Conservation (phyloP, 2,329 filamentous ascomycete species). For the Trichothecium sympodiale region DNA sequence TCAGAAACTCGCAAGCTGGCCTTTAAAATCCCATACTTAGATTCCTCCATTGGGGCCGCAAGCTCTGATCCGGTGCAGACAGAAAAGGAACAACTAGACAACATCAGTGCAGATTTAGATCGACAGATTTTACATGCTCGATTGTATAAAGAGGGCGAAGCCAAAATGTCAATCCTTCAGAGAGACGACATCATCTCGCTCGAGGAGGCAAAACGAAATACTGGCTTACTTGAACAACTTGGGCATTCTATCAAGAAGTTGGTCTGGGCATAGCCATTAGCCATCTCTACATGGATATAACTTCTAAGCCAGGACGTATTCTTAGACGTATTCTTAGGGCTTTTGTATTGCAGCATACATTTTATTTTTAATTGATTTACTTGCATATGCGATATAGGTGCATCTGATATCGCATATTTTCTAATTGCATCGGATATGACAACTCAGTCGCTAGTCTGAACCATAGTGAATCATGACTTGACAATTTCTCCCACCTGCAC, state of each 20-base stretch:
- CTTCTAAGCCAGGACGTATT: slow-evolving; percentile 1
- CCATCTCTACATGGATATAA: no score
- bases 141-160: slow-evolving; percentile 28
- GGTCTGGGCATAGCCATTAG: slow-evolving; percentile 73
- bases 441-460: slow-evolving; percentile 61
- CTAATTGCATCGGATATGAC: slow-evolving; percentile 72
- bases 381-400: slow-evolving; percentile 55
- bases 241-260: slow-evolving; percentile 88
- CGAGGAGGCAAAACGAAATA: slow-evolving; percentile 76
- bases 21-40: slow-evolving; percentile 43
- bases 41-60: slow-evolving; percentile 43
- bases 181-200: slow-evolving; percentile 68
- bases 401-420: slow-evolving; percentile 92
- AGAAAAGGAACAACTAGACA: slow-evolving; percentile 45
- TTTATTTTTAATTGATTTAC: slow-evolving; percentile 3
- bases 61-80: slow-evolving; percentile 34
- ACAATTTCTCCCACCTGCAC: slow-evolving; percentile 60
- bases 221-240: slow-evolving; percentile 74
- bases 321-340: neutral
- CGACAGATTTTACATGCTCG: slow-evolving; percentile 45
- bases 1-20: slow-evolving; percentile 30
- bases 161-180: slow-evolving; percentile 36
- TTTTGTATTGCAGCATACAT: neutral
- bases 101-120: slow-evolving; percentile 68
- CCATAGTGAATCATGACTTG: slow-evolving; percentile 72